Conservation (phyloP, 495 filamentous ascomycete species). For the Aspergillus steynii region DNA sequence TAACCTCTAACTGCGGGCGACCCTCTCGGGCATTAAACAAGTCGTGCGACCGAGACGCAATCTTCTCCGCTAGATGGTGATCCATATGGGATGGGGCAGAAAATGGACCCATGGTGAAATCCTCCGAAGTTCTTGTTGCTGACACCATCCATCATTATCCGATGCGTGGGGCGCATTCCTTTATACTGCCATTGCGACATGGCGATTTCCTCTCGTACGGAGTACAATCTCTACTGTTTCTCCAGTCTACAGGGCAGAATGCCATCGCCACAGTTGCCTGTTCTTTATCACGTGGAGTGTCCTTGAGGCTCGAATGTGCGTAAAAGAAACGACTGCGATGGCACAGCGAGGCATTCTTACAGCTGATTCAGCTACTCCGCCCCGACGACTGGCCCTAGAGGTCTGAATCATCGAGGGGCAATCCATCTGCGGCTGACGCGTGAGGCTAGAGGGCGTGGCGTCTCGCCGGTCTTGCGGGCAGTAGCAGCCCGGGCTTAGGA, state of each 20-base stretch:
- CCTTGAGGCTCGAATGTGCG: neutral
- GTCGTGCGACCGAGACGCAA: neutral
- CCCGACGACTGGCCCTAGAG: neutral
- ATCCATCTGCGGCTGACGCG: neutral
- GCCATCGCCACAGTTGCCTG: neutral
- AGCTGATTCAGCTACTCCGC: neutral
- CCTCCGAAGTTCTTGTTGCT: neutral
- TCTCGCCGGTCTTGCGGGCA: neutral
- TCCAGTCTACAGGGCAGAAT: neutral
- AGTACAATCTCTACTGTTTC: neutral
- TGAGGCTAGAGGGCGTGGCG: neutral
- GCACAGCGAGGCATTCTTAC: neutral
- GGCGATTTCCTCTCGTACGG: neutral
- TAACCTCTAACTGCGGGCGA: constrained; percentile 8
- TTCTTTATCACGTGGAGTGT: neutral
- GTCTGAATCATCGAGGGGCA: neutral
- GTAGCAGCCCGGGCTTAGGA: too few relatives aligned
- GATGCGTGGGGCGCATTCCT: neutral
- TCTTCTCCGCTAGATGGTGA: constrained; percentile 1
- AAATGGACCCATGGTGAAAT: constrained; percentile 4
- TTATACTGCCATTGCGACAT: neutral
- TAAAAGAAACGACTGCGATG: neutral
- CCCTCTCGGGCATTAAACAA: constrained; percentile 5
- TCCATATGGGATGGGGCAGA: neutral
- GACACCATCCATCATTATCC: neutral